phyloP scores from a whole-genome alignment of 2,329 filamentous ascomycete genomes.

The Alternaria angustiovoidea region DNA sequence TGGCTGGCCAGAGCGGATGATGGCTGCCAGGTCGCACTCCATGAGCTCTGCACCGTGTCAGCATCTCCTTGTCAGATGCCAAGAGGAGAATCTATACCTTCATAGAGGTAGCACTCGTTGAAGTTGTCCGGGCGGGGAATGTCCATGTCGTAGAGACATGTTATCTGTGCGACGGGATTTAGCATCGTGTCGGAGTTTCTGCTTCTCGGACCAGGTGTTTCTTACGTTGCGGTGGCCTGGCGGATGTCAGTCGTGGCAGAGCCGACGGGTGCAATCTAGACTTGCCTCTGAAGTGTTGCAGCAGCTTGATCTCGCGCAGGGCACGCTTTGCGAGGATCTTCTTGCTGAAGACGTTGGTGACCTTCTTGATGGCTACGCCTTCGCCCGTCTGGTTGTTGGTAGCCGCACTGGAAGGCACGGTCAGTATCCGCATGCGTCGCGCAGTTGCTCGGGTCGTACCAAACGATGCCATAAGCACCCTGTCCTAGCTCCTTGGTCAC shows the following conservation, averaged over 20 bases:
- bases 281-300: constrained; percentile 86
- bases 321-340: constrained; percentile 99
- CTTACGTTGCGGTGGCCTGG: constrained; percentile 59
- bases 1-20: constrained; percentile 95
- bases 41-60: constrained; percentile 77
- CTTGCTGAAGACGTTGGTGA: constrained; percentile 99
- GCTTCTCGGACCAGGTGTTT: constrained; percentile 56
- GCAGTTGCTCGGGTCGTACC: constrained; percentile 64
- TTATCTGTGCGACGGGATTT: constrained; percentile 72
- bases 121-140: constrained; percentile 97
- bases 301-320: constrained; percentile 95
- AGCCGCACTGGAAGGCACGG: constrained; percentile 72
- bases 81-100: constrained; percentile 66
- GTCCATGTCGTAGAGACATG: constrained; percentile 99
- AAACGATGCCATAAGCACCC: constrained; percentile 98
- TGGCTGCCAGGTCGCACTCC: constrained; percentile 98
- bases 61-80: constrained; percentile 14
- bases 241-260: constrained; percentile 31
- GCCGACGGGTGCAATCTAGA: constrained; percentile 2
- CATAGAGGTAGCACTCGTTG: constrained; percentile 98
- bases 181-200: constrained; percentile 51
- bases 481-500: constrained; percentile 99
- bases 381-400: constrained; percentile 90
- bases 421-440: constrained; percentile 24
- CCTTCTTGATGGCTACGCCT: constrained; percentile 98